Evolutionary conservation across 176 grass and related monocot species (phyloP).

Genomic region (Metroxylon sagu): DNA sequence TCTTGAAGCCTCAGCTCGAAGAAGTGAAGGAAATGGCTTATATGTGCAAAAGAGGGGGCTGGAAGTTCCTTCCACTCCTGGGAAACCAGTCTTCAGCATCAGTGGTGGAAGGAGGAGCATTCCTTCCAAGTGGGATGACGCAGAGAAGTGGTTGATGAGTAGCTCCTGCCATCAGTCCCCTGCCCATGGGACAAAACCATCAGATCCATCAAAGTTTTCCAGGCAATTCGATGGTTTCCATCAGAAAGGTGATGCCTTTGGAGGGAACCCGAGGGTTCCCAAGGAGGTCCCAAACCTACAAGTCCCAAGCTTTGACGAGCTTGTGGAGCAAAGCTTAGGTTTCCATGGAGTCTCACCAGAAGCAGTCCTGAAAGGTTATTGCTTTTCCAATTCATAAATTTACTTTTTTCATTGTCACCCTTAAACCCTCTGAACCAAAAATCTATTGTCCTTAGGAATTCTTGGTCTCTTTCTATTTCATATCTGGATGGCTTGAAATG

Average conservation of each 20-base stretch:
- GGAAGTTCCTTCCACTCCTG: constrained; percentile 38
- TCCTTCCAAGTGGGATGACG: constrained; percentile 98
- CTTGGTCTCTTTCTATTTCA: background rate
- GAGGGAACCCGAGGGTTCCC: constrained; percentile 19
- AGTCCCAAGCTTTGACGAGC: constrained; percentile 23
- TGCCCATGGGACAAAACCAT: constrained; percentile 27
- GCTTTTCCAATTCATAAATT: too few species aligned
- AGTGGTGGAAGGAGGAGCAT: constrained; percentile 38
- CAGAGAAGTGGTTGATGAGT: constrained; percentile 88
- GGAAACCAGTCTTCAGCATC: constrained; percentile 43
- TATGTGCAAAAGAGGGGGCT: constrained; percentile 14
- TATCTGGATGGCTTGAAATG: too few species aligned
- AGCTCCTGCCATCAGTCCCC: constrained; percentile 19
- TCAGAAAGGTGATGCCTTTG: constrained; percentile 16
- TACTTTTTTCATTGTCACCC: background rate
- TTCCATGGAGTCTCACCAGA: constrained; percentile 33
- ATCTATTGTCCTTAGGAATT: too few species aligned
- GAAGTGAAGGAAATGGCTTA: constrained; percentile 16
- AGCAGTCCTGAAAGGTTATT: constrained; percentile 72
- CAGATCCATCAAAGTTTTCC: constrained; percentile 32
- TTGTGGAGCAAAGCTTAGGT: constrained; percentile 17
- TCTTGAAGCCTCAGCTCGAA: constrained; percentile 32
- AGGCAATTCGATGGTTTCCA: constrained; percentile 24
- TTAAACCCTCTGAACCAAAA: background rate
- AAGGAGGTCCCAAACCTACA: constrained; percentile 3